These are phyloP conservation scores for Spergularia bocconei DNA, from an alignment of 148 eudicot species.

Conservation along the genomic window DNA sequence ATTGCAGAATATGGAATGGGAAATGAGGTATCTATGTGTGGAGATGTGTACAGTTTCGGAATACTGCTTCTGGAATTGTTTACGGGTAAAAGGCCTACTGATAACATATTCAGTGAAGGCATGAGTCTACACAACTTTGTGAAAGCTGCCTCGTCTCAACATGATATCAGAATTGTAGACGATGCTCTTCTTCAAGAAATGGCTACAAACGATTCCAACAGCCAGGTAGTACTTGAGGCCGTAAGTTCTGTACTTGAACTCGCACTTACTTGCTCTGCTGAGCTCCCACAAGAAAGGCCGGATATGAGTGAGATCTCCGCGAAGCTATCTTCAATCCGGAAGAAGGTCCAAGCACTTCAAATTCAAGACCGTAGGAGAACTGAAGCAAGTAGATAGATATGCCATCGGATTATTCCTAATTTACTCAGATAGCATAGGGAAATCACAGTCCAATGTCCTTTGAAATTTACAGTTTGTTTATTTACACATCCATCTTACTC, in stretches of 20 bases:
- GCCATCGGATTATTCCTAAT: neutral
- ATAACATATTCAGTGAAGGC: slow-evolving; percentile 13
- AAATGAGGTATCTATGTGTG: slow-evolving; percentile 16
- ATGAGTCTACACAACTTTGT: slow-evolving; percentile 18
- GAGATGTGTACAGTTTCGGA: slow-evolving; percentile 29
- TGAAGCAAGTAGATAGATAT: too few relatives aligned
- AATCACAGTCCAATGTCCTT: too few relatives aligned
- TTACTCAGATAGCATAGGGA: too few relatives aligned
- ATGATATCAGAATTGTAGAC: slow-evolving; percentile 1
- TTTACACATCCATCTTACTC: too few relatives aligned
- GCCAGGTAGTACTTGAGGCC: neutral
- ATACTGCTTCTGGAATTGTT: slow-evolving; percentile 23
- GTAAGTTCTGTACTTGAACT: slow-evolving; percentile 1
- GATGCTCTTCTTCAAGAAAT: slow-evolving; percentile 4
- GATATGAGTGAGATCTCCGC: slow-evolving; percentile 1
- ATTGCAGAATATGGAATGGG: slow-evolving; percentile 30
- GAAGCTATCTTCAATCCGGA: neutral
- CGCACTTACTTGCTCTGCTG: slow-evolving; percentile 4
- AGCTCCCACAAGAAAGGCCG: slow-evolving; percentile 9
- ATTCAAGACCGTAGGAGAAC: neutral
- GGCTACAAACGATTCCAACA: neutral
- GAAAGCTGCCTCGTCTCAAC: slow-evolving; percentile 4
- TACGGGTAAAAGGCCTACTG: slow-evolving; percentile 20
- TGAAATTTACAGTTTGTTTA: too few relatives aligned
- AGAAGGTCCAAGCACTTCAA: neutral